Evolutionary conservation across 306 rosid genomes (phyloP).

Genomic region (Cicer yamashitae): DNA sequence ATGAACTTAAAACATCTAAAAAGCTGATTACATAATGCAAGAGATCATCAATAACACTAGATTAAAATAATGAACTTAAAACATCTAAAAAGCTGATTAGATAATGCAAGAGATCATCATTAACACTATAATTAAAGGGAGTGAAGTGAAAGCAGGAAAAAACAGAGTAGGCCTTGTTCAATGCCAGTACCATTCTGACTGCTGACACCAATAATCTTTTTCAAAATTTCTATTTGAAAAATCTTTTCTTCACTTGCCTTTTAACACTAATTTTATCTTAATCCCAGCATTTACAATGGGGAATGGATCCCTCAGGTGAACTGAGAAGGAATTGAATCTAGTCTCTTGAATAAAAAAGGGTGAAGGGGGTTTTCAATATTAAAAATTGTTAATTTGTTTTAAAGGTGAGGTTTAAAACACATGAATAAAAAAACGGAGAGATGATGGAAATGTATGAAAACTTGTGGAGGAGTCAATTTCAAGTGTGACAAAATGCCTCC

Average conservation of each 20-base stretch:
- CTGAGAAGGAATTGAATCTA: no score
- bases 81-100: background rate
- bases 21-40: background rate
- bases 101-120: background rate
- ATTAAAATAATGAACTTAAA: background rate
- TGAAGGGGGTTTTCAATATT: no score
- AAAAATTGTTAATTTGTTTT: no score
- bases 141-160: background rate
- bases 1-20: background rate
- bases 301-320: no score
- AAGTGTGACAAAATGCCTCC: slow-evolving; percentile 23
- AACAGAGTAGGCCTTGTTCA: background rate
- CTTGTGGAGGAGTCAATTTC: slow-evolving; percentile 9
- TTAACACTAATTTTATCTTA: background rate
- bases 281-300: no score
- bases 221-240: slow-evolving; percentile 22
- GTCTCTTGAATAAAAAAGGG: no score
- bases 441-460: background rate
- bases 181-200: slow-evolving; percentile 36
- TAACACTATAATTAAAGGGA: background rate
- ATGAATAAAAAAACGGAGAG: no score
- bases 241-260: background rate
- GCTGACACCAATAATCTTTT: slow-evolving; percentile 28
- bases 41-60: background rate
- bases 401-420: no score